Evolutionary conservation across 768 basidiomycete species (phyloP).

Genomic region (Suillus hirtellus): DNA sequence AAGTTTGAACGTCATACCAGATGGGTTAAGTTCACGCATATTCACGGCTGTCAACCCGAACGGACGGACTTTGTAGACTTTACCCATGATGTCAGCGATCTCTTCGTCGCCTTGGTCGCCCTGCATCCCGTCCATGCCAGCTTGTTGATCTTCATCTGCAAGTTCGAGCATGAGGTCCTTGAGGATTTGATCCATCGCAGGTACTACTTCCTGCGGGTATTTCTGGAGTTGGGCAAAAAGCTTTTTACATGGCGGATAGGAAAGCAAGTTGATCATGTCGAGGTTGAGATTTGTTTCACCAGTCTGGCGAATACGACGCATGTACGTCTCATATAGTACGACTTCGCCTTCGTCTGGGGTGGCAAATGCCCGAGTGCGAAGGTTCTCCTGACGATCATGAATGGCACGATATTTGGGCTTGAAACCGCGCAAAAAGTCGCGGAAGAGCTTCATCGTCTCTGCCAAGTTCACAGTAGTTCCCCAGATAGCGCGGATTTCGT

Average conservation of each 20-base stretch:
- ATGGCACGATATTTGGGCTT: constrained; percentile 85
- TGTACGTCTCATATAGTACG: constrained; percentile 74
- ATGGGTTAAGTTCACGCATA: constrained; percentile 95
- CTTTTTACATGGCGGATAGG: constrained; percentile 84
- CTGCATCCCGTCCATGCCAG: constrained; percentile 71
- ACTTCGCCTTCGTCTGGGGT: constrained; percentile 69
- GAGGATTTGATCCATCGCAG: constrained; percentile 94
- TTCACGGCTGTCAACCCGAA: constrained; percentile 83
- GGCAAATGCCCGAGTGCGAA: constrained; percentile 48
- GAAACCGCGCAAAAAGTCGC: constrained; percentile 87
- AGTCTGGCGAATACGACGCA: constrained; percentile 85
- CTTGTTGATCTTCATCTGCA: constrained; percentile 77
- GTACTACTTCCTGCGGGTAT: constrained; percentile 96
- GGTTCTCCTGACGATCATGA: constrained; percentile 65
- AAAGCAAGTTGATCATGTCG: constrained; percentile 81
- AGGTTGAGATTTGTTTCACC: constrained; percentile 94
- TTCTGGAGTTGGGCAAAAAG: constrained; percentile 82
- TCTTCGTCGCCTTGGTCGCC: constrained; percentile 80
- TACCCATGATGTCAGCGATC: constrained; percentile 82
- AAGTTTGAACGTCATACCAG: constrained; percentile 50
- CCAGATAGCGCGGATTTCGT: constrained; percentile 93
- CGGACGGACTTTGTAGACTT: constrained; percentile 91
- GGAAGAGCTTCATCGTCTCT: constrained; percentile 89
- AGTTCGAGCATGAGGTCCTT: constrained; percentile 91
- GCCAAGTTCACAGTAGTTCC: constrained; percentile 93